These are phyloP conservation scores for Diaporthe ampelina DNA, from an alignment of 2,329 filamentous ascomycete species.

Conservation along the genomic window DNA sequence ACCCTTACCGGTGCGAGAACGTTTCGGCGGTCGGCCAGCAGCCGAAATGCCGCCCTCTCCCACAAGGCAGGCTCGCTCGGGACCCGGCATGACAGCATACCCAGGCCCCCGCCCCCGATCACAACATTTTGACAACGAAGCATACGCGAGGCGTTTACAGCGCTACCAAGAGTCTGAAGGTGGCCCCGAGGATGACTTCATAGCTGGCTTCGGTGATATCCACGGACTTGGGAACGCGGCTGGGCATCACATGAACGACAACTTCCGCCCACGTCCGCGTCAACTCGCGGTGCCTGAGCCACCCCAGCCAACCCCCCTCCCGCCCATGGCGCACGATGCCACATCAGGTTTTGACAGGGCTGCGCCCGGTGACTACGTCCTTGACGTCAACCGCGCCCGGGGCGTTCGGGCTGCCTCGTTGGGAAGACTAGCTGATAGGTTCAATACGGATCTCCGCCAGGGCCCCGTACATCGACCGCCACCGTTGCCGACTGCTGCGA, in stretches of 20 bases:
- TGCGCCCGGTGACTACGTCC: constrained; percentile 58
- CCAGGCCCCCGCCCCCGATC: constrained; percentile 48
- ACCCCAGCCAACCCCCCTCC: constrained; percentile 46
- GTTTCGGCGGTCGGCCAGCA: constrained; percentile 27
- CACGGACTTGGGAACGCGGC: constrained; percentile 65
- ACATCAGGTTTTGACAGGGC: constrained; percentile 53
- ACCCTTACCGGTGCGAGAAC: constrained; percentile 52
- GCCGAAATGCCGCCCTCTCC: constrained; percentile 47
- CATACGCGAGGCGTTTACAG: constrained; percentile 54
- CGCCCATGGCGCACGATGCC: constrained; percentile 36
- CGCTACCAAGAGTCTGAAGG: constrained; percentile 53
- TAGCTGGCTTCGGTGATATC: constrained; percentile 53
- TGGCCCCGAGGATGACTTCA: constrained; percentile 53
- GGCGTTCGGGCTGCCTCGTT: constrained; percentile 60
- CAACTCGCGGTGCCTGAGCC: constrained; percentile 54
- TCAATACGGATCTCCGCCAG: constrained; percentile 59
- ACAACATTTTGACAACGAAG: constrained; percentile 62
- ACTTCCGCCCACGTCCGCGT: constrained; percentile 62
- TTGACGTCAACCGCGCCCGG: constrained; percentile 59
- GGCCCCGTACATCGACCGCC: constrained; percentile 47
- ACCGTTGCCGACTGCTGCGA: constrained; percentile 47
- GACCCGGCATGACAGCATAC: constrained; percentile 43
- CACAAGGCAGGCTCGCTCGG: constrained; percentile 49
- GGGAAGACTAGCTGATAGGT: constrained; percentile 64
- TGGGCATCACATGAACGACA: constrained; percentile 73